phyloP scores from a whole-genome alignment of 108 stramenopile genomes.

The Cyclostephanos invisitatus region DNA sequence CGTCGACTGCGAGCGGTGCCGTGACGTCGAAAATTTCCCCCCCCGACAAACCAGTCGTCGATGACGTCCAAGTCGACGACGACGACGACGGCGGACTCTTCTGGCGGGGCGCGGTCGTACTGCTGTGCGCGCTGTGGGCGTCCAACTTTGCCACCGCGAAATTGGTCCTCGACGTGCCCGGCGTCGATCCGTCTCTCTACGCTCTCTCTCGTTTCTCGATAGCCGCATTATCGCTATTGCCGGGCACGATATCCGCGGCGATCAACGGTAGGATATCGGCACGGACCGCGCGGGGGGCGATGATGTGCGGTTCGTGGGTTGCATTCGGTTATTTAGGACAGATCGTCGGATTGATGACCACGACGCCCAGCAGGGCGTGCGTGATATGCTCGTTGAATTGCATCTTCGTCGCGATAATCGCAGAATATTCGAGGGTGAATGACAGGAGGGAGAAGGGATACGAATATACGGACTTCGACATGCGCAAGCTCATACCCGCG shows the following conservation, averaged over 20 bases:
- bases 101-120: conserved; percentile 67
- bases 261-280: conserved; percentile 43
- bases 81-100: conserved; percentile 33
- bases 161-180: conserved; percentile 61
- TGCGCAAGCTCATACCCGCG: conserved; percentile 58
- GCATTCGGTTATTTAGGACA: conserved; percentile 78
- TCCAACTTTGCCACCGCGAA: conserved; percentile 73
- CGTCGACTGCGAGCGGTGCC: too few relatives aligned
- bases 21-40: too few relatives aligned
- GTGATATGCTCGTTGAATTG: conserved; percentile 79
- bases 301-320: conserved; percentile 71
- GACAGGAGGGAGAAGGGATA: conserved; percentile 18
- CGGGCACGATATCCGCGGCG: conserved; percentile 34
- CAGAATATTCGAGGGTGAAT: conserved; percentile 60
- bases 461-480: conserved; percentile 51
- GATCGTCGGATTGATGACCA: conserved; percentile 58
- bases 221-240: conserved; percentile 54
- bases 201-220: conserved; percentile 62
- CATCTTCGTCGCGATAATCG: conserved; percentile 70
- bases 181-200: conserved; percentile 66
- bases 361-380: conserved; percentile 67
- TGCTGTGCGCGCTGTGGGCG: conserved; percentile 75
- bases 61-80: conserved; percentile 5
- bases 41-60: too few relatives aligned
- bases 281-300: conserved; percentile 57